Conservation (phyloP, 352 stramenopile species). For the Globisporangium cederbergense region DNA sequence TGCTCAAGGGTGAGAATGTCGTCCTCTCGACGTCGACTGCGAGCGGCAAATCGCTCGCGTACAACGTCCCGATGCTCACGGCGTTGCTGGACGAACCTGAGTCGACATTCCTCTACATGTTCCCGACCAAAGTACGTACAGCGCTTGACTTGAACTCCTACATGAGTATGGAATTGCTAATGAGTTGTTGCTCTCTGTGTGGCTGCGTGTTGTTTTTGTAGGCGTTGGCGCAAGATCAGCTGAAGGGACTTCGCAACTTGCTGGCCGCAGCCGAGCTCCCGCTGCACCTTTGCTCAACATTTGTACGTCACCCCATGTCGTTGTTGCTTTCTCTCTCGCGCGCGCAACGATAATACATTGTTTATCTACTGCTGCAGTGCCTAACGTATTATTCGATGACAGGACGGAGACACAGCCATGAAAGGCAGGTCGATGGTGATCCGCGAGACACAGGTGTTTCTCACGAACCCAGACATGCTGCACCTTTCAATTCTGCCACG, state of each 20-base stretch:
- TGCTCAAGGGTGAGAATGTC: conserved; percentile 85
- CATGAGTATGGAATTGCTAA: background rate
- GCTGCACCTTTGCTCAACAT: conserved; percentile 53
- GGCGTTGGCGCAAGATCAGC: conserved; percentile 97
- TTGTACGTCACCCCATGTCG: conserved; percentile 31
- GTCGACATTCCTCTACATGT: conserved; percentile 92
- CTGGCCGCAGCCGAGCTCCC: conserved; percentile 52
- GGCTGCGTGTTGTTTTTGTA: conserved; percentile 3
- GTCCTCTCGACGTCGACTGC: conserved; percentile 96
- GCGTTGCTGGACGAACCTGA: conserved; percentile 47
- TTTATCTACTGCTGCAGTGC: background rate
- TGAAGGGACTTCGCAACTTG: conserved; percentile 83
- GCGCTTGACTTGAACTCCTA: background rate
- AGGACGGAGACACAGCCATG: conserved; percentile 95
- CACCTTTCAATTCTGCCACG: conserved; percentile 95
- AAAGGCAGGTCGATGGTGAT: conserved; percentile 83
- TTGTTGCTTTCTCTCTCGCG: background rate
- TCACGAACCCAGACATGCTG: conserved; percentile 99
- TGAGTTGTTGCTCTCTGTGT: background rate
- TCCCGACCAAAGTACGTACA: conserved; percentile 92
- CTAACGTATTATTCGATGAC: background rate
- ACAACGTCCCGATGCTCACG: conserved; percentile 92
- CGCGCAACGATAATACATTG: background rate
- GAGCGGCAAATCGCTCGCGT: conserved; percentile 97
- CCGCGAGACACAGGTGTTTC: conserved; percentile 89